Evolutionary conservation across 108 stramenopile species (phyloP).

Genomic region (Nannochloropsis salina): DNA sequence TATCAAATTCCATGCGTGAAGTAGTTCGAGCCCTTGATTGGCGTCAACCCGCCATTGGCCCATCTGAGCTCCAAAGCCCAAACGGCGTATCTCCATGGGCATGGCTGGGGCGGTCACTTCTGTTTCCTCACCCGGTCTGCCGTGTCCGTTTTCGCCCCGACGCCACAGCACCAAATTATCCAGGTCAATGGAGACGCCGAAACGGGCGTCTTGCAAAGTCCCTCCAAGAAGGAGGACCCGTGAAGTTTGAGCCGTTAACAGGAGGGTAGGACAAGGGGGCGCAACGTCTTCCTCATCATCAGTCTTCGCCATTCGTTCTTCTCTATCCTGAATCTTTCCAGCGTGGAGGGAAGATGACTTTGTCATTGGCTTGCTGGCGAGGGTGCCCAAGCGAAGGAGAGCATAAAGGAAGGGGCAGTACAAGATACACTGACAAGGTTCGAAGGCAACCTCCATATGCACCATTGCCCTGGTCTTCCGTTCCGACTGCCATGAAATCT

Average conservation of each 20-base stretch:
- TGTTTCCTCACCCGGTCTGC: background rate
- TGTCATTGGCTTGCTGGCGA: background rate
- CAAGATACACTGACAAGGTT: background rate
- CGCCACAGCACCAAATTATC: constrained; percentile 3
- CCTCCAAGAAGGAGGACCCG: background rate
- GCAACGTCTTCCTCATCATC: background rate
- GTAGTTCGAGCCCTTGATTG: background rate
- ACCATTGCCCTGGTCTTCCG: background rate
- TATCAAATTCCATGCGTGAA: background rate
- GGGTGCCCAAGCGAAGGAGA: background rate
- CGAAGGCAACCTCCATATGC: constrained; percentile 6
- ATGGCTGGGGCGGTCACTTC: background rate
- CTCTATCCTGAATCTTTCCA: background rate
- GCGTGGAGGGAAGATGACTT: background rate
- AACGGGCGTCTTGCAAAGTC: background rate
- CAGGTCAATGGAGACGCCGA: background rate
- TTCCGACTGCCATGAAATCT: background rate
- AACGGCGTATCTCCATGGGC: background rate
- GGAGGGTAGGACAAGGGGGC: background rate
- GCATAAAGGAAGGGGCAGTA: constrained; percentile 11
- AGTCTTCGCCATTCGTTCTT: background rate
- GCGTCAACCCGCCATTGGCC: background rate
- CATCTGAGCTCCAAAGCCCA: background rate
- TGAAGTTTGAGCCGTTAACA: background rate
- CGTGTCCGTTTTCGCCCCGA: background rate